Base-by-base conservation (phyloP, 2,329 filamentous ascomycete species). In the Amauroascus niger region DNA sequence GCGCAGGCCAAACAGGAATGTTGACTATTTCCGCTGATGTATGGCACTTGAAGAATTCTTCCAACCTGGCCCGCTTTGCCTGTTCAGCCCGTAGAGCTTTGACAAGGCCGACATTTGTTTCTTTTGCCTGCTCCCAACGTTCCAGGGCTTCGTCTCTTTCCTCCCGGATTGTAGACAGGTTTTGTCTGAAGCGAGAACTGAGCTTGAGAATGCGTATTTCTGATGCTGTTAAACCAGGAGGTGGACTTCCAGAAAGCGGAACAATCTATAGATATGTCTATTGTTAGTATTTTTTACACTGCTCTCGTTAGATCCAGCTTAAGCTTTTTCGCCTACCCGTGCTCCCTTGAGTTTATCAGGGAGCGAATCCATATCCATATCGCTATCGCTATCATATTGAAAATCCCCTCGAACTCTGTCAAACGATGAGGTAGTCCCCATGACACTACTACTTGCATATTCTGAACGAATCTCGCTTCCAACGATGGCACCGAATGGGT, bases 91-190 rank as follows among this genome's bases (percentile, higher is more conserved):
- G 52, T 33, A 52, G 33, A 20, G 50, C 35, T 43, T 54, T 35
- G 7, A 22, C 22, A 14, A 54, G 33, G 33, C 46, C n/a, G 33
- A 24, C 6, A 44, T 54, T 54, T 22, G 32, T 43, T 14, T 30
- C 44, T 11, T 30, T 49, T 8, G 18, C 32, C 16, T 46, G 40
- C 5, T 39, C 20, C 40, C 50, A 52, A 40, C 50, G 50, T 22
- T 52, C 3, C 4, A 52, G 32, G 7, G 33, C 50, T n/a, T 52
- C 11, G 28, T 52, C 50, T 30, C 50, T 45, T 45, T 52, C 50
- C 20, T 46, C 39, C 2, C 50, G 50, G 30, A 52, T 52, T 6
- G 30, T 39, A 11, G 30, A 26, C 18, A 52, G 50, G 11, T 52
- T 45, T n/a, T 46, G 28, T 52, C 9, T 45, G 32, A 37, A 52